Evolutionary conservation across 139 green algal species (phyloP).

Genomic region (Coccomyxa sp.): DNA sequence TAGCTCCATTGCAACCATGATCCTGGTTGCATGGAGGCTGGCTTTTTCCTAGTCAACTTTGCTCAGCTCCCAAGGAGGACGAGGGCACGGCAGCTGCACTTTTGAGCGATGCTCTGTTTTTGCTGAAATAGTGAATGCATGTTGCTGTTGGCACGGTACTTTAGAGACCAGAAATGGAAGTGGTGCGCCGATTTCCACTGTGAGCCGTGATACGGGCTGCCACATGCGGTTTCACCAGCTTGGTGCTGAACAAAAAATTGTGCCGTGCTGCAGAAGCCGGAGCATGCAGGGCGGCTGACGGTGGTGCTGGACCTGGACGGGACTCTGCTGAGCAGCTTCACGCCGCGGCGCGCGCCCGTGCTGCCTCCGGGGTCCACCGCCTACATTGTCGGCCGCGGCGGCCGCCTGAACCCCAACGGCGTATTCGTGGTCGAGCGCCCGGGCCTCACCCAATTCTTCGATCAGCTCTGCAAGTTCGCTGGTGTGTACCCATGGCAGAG

Average conservation of each 20-base stretch:
- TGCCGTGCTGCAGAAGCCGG: not conserved
- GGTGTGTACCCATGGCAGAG: slow-evolving; percentile 1
- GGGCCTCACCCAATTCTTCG: slow-evolving; percentile 71
- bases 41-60: too few relatives aligned
- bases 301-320: slow-evolving; percentile 88
- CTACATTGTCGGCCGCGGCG: slow-evolving; percentile 67
- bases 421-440: slow-evolving; percentile 86
- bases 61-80: too few relatives aligned
- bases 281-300: slow-evolving; percentile 36
- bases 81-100: not conserved
- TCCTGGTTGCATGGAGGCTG: too few relatives aligned
- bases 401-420: slow-evolving; percentile 67
- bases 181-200: not conserved
- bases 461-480: slow-evolving; percentile 19
- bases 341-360: slow-evolving; percentile 55
- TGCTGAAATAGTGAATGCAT: too few relatives aligned
- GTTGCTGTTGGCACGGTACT: too few relatives aligned
- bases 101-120: too few relatives aligned
- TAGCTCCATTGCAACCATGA: too few relatives aligned
- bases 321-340: slow-evolving; percentile 77
- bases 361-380: slow-evolving; percentile 51
- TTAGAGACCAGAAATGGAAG: not conserved
- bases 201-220: too few relatives aligned
- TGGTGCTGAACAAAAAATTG: not conserved
- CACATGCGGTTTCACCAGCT: not conserved